Evolutionary conservation across 306 rosid genomes (phyloP), one percentile per base, ranked within the genome.

Genomic region (Sicyos baderoa): DNA sequence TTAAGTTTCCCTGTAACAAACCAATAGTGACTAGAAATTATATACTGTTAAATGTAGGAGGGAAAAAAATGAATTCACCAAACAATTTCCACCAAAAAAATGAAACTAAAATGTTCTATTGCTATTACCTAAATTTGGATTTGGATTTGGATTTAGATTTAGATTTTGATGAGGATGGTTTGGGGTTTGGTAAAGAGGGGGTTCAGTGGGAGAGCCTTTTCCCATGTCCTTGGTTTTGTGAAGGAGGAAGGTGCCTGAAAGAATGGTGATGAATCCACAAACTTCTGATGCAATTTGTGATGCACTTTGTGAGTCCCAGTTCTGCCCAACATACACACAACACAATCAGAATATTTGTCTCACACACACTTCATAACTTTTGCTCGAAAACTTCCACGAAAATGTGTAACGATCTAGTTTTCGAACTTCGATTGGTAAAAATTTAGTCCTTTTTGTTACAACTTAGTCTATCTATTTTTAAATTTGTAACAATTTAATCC

Each of bases 141-240:
- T 64, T 25, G 5, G 54, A 57, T 68, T 23, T 47, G 5, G 54
- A 57, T 68, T 23, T 47, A 58, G 76, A 58, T 65, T 32, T 40
- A 63, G 76, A 59, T 0, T 63, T 63, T 42, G 5, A 71, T 6
- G 35, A 10, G 64, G 9, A 49, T 0, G 60, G 10, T 53, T 59
- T 17, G 80, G 81, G 47, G 70, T 88, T 49, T 71, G 64, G 45
- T 51, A 15, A 48, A 73, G 32, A n/a, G 78, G 72, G 29, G 72
- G 54, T 4, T 88, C 85, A 0, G 74, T 0, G 0, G 87, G 1
- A 42, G 70, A 3, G 12, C 53, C 8, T 21, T 44, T 72, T 71
- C 96, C 97, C 95, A 89, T 87, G 55, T 89, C 92, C 79, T 86
- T 84, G 45, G 97, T 92, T 83, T 72, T 89, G 82, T 89, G 97